Evolutionary conservation across 2,329 filamentous ascomycete species (phyloP).

Genomic region (Tolypocladium amazonense): DNA sequence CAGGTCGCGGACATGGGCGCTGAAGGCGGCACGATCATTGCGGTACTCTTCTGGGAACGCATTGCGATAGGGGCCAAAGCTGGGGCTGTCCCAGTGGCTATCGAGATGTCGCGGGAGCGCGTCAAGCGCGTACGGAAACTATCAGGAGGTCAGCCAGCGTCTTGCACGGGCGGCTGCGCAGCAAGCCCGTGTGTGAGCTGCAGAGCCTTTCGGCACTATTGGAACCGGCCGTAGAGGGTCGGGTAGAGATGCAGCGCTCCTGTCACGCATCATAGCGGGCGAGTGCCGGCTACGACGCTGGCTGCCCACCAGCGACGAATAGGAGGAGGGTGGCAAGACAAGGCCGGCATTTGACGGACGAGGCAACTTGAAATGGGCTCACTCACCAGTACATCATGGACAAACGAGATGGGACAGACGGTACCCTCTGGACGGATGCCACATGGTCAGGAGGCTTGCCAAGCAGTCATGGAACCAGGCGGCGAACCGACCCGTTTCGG

Average conservation of each 20-base stretch:
- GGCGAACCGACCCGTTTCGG: neutral
- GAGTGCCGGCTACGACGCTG: neutral
- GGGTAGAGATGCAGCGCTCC: slow-evolving; percentile 6
- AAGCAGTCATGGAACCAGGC: neutral
- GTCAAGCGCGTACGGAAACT: slow-evolving; percentile 71
- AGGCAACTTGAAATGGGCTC: neutral
- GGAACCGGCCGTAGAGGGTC: neutral
- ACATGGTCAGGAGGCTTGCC: neutral
- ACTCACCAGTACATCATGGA: slow-evolving; percentile 73
- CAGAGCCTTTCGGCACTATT: neutral
- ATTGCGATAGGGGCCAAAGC: slow-evolving; percentile 56
- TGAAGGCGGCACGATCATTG: slow-evolving; percentile 46
- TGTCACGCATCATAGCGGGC: neutral
- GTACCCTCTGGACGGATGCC: slow-evolving; percentile 53
- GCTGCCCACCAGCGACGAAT: neutral
- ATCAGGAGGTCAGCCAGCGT: slow-evolving; percentile 6
- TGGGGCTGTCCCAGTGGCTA: slow-evolving; percentile 53
- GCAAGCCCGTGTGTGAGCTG: neutral
- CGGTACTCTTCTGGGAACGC: slow-evolving; percentile 60
- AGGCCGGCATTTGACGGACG: neutral
- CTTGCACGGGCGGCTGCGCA: neutral
- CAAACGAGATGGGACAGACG: slow-evolving; percentile 74
- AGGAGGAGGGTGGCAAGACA: neutral
- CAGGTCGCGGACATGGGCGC: slow-evolving; percentile 59
- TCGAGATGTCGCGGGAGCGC: slow-evolving; percentile 54